Conservation (phyloP, 345 rosid genomes). For the Mangifera indica region DNA sequence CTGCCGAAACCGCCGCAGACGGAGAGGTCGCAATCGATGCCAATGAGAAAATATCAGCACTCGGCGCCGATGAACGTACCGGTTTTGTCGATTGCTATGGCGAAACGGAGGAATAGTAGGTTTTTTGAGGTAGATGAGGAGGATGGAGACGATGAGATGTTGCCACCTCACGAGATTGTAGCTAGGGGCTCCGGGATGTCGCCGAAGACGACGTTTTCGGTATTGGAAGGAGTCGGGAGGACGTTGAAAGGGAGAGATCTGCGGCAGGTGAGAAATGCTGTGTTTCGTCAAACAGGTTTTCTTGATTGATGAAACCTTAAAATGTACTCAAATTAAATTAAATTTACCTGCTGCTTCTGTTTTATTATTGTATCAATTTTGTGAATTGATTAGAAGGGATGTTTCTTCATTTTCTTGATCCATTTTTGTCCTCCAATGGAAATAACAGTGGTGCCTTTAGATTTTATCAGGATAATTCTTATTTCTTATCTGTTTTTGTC, state of each 20-base stretch:
- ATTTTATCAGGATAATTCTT: background rate
- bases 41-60: conserved; percentile 36
- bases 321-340: background rate
- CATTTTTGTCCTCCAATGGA: background rate
- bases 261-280: conserved; percentile 59
- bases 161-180: conserved; percentile 65
- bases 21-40: conserved; percentile 31
- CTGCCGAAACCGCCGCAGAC: conserved; percentile 33
- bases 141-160: conserved; percentile 42
- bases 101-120: conserved; percentile 38
- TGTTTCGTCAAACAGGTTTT: conserved; percentile 57
- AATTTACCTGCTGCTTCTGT: background rate
- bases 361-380: conserved; percentile 5
- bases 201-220: conserved; percentile 51
- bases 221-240: conserved; percentile 64
- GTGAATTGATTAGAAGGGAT: background rate
- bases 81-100: conserved; percentile 36
- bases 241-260: conserved; percentile 64
- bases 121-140: conserved; percentile 34
- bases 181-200: conserved; percentile 41
- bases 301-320: conserved; percentile 39
- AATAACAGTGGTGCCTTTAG: conserved; percentile 1
- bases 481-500: no score
- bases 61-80: conserved; percentile 68
- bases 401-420: background rate